Evolutionary conservation across 768 basidiomycete genomes (phyloP).

Genomic region (Rubroboletus satanas): DNA sequence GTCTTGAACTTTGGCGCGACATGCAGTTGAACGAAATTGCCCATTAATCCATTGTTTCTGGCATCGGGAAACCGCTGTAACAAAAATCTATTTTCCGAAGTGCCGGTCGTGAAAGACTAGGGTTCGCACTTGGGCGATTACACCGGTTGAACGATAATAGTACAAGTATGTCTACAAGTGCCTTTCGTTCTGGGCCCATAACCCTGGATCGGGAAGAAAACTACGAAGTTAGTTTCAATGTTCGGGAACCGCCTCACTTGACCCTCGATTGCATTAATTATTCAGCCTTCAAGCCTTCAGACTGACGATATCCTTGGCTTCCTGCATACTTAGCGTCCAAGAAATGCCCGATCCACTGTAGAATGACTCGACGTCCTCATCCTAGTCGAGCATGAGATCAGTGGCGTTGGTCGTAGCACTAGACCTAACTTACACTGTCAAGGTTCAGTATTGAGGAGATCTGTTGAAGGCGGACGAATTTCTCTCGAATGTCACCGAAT

Average conservation of each 20-base stretch:
- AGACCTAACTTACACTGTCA: slow-evolving; percentile 51
- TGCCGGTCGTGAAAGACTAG: neutral
- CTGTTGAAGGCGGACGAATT: slow-evolving; percentile 89
- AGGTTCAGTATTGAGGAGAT: slow-evolving; percentile 89
- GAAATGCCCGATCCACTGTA: slow-evolving; percentile 90
- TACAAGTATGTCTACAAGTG: neutral
- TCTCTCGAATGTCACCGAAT: slow-evolving; percentile 89
- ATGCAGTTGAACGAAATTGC: neutral
- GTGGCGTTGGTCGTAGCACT: neutral
- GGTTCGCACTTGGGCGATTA: neutral
- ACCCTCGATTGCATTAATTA: neutral
- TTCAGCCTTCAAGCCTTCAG: slow-evolving; percentile 42
- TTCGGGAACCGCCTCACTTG: neutral
- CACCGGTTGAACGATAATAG: neutral
- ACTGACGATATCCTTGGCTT: slow-evolving; percentile 66
- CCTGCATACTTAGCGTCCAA: slow-evolving; percentile 77
- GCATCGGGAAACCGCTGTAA: too few relatives aligned
- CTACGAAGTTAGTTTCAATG: neutral
- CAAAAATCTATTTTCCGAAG: too few relatives aligned
- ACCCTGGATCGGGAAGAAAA: neutral
- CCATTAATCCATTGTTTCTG: neutral
- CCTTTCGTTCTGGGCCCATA: neutral
- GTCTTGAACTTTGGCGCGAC: neutral
- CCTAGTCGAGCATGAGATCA: slow-evolving; percentile 42
- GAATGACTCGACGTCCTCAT: slow-evolving; percentile 93